These are phyloP conservation scores for Serendipita sp. DNA, from an alignment of 768 basidiomycete genomes.

Conservation along the genomic window DNA sequence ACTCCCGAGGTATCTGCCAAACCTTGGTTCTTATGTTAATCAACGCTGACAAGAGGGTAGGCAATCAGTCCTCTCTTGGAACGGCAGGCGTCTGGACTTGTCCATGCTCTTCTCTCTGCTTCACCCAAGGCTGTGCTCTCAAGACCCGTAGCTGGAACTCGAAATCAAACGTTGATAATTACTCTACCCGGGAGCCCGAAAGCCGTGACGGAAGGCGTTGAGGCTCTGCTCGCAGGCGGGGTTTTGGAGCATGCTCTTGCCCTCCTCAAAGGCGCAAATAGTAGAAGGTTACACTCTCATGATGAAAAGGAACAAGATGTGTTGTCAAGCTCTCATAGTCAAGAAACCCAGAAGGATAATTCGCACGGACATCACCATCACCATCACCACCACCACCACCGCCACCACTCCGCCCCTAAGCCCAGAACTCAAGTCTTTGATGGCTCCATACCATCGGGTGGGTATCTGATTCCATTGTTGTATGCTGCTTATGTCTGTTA, in stretches of 20 bases:
- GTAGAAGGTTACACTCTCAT: slow-evolving; percentile 35
- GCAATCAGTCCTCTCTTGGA: slow-evolving; percentile 17
- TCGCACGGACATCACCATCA: slow-evolving; percentile 16
- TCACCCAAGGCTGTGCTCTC: slow-evolving; percentile 71
- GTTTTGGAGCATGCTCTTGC: slow-evolving; percentile 58
- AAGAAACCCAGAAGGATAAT: background rate
- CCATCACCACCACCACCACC: slow-evolving; percentile 23
- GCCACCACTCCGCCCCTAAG: slow-evolving; percentile 21
- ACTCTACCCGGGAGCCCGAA: slow-evolving; percentile 77
- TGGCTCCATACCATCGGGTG: background rate
- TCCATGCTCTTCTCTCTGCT: slow-evolving; percentile 50
- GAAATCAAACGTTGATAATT: slow-evolving; percentile 47
- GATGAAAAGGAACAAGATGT: slow-evolving; percentile 6
- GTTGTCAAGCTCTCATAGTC: background rate
- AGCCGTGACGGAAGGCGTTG: slow-evolving; percentile 60
- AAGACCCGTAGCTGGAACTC: slow-evolving; percentile 64
- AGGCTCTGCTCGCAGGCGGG: slow-evolving; percentile 37
- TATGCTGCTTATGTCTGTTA: slow-evolving; percentile 15
- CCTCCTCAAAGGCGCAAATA: slow-evolving; percentile 50
- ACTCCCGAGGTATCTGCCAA: slow-evolving; percentile 55
- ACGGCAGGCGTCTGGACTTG: slow-evolving; percentile 38
- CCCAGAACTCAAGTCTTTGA: slow-evolving; percentile 26
- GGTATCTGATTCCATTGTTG: no score
- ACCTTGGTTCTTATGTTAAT: background rate
- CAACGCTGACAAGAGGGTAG: slow-evolving; percentile 6